Conservation (phyloP, 2,329 filamentous ascomycete genomes). For the Aureobasidium namibiae region DNA sequence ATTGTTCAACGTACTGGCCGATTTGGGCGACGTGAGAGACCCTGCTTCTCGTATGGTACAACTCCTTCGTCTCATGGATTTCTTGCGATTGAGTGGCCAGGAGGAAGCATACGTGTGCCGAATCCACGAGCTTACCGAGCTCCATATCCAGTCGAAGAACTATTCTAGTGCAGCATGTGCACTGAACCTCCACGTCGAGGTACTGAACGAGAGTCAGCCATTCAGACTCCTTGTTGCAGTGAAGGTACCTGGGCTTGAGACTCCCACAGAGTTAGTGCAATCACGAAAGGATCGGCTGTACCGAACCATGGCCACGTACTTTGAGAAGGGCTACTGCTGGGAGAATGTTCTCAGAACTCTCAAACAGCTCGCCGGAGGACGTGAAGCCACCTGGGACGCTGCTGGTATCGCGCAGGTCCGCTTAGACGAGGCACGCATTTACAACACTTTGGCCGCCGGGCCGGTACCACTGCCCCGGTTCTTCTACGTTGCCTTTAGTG, state of each 20-base stretch:
- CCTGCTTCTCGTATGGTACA: constrained; percentile 82
- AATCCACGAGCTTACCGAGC: constrained; percentile 77
- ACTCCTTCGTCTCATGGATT: constrained; percentile 86
- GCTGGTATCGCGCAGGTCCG: constrained; percentile 74
- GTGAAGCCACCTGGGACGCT: constrained; percentile 62
- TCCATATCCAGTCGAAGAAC: constrained; percentile 70
- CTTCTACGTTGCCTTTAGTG: constrained; percentile 84
- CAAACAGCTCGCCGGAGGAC: constrained; percentile 65
- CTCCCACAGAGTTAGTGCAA: constrained; percentile 77
- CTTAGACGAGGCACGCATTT: constrained; percentile 77
- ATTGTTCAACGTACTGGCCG: constrained; percentile 80
- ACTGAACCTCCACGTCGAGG: constrained; percentile 79
- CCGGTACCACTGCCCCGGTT: constrained; percentile 54
- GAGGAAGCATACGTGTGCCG: constrained; percentile 96
- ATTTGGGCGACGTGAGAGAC: constrained; percentile 57
- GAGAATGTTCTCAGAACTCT: constrained; percentile 80
- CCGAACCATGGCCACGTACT: constrained; percentile 90
- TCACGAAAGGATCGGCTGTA: constrained; percentile 89
- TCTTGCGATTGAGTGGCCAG: constrained; percentile 91
- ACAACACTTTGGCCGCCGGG: constrained; percentile 65
- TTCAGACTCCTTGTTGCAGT: not conserved
- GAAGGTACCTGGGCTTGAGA: constrained; percentile 53
- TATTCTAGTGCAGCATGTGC: constrained; percentile 83
- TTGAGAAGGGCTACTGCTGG: constrained; percentile 92
- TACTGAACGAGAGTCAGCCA: constrained; percentile 56